Evolutionary conservation across 139 green algal species (phyloP).

Genomic region (Astrephomene gubernaculifera): DNA sequence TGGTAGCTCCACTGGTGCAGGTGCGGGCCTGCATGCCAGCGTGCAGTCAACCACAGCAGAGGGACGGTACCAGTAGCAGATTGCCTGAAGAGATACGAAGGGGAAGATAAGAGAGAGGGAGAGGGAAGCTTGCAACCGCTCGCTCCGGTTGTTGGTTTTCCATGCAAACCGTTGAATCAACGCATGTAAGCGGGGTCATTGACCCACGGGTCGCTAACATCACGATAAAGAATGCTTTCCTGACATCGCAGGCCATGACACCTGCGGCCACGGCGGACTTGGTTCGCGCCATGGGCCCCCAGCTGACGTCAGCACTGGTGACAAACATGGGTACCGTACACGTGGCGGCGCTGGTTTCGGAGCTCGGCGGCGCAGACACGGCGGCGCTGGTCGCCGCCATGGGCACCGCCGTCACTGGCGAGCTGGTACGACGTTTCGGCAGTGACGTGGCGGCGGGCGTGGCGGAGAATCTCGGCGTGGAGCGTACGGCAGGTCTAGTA

Average conservation of each 20-base stretch:
- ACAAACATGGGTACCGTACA: neutral
- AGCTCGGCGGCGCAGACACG: slow-evolving; percentile 21
- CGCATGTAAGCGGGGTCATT: too few species aligned
- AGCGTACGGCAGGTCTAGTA: slow-evolving; percentile 37
- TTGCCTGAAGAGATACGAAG: too few species aligned
- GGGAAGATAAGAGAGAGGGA: too few species aligned
- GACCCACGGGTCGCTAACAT: too few species aligned
- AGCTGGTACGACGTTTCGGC: slow-evolving; percentile 36
- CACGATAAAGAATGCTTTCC: too few species aligned
- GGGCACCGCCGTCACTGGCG: slow-evolving; percentile 8
- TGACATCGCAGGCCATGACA: slow-evolving; percentile 6
- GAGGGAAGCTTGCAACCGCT: too few species aligned
- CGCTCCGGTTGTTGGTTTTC: too few species aligned
- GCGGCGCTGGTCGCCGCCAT: slow-evolving; percentile 35
- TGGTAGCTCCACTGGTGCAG: slow-evolving; percentile 16
- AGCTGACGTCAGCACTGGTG: neutral
- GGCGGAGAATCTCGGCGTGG: slow-evolving; percentile 35
- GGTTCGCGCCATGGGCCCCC: neutral
- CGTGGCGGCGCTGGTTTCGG: neutral
- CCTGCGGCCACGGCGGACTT: neutral
- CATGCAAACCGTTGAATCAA: too few species aligned
- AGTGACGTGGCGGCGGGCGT: slow-evolving; percentile 15
- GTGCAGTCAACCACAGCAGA: too few species aligned
- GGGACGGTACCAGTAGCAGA: too few species aligned
- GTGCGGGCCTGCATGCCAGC: neutral